Conservation (phyloP, 2,329 filamentous ascomycete genomes). For the Cercospora sesami region DNA sequence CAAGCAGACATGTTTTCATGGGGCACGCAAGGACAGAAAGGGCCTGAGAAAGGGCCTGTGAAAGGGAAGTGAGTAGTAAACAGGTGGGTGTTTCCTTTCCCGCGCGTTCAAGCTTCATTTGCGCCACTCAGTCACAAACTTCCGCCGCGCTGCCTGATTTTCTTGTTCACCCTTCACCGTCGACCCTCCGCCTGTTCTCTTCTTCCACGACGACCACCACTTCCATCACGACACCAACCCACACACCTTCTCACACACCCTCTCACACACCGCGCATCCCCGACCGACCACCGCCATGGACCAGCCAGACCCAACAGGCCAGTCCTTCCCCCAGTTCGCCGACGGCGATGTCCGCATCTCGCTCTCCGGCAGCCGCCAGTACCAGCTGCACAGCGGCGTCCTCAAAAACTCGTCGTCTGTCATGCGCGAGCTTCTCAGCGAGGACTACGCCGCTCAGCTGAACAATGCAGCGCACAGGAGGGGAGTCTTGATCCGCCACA, state of each 20-base stretch:
- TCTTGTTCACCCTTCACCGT: background rate
- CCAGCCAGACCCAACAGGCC: conserved; percentile 1
- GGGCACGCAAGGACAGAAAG: background rate
- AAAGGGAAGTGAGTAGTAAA: conserved; percentile 1
- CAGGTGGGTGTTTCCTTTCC: background rate
- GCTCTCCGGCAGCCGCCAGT: conserved; percentile 40
- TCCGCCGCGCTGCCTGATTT: background rate
- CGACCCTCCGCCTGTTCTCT: background rate
- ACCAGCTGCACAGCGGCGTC: conserved; percentile 43
- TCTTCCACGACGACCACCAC: conserved; percentile 1
- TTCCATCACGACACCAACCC: background rate
- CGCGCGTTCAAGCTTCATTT: background rate
- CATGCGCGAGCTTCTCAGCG: conserved; percentile 29
- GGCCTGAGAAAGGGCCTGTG: background rate
- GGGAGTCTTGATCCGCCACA: conserved; percentile 26
- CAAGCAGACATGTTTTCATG: background rate
- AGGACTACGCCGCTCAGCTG: conserved; percentile 34
- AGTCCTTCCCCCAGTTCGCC: conserved; percentile 41
- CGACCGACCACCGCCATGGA: background rate
- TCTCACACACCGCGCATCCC: background rate
- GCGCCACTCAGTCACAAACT: background rate
- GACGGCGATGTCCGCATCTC: conserved; percentile 45
- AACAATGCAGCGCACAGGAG: conserved; percentile 34
- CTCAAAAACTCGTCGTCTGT: conserved; percentile 33
- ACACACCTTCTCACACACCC: background rate